Conservation (phyloP, 2,329 filamentous ascomycete species). For the Fusarium fujikuroi region DNA sequence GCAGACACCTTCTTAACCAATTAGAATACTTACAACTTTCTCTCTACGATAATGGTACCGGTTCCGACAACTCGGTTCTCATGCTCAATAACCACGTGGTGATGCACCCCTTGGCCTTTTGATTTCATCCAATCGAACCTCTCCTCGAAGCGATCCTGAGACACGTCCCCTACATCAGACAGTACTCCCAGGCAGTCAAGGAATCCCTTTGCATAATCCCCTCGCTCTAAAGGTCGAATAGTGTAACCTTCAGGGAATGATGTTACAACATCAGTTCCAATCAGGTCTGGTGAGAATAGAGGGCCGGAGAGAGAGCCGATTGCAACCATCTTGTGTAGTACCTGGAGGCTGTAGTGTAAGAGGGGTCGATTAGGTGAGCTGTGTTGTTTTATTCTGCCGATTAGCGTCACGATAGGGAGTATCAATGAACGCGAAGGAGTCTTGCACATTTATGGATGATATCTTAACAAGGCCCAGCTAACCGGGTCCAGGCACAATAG, state of each 20-base stretch:
- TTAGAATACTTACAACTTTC: not conserved
- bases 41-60: not conserved
- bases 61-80: not conserved
- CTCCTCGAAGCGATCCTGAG: not conserved
- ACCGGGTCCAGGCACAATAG: not conserved
- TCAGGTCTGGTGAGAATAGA: not conserved
- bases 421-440: not conserved
- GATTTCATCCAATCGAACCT: not conserved
- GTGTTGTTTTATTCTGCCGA: not conserved
- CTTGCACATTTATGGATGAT: not conserved
- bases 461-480: not conserved
- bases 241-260: not conserved
- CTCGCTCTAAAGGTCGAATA: not conserved
- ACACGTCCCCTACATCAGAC: not conserved
- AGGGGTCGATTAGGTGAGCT: not conserved
- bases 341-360: not conserved
- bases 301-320: not conserved
- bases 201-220: not conserved
- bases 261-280: not conserved
- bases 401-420: not conserved
- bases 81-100: not conserved
- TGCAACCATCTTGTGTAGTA: not conserved
- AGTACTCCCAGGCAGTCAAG: not conserved
- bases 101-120: not conserved
- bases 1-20: fast-evolving